Percentiles rank a stretch among this genome's conserved stretches.
Evolutionary conservation across 257 asterid genomes (phyloP).

Genomic region (Nicotiana noctiflora): DNA sequence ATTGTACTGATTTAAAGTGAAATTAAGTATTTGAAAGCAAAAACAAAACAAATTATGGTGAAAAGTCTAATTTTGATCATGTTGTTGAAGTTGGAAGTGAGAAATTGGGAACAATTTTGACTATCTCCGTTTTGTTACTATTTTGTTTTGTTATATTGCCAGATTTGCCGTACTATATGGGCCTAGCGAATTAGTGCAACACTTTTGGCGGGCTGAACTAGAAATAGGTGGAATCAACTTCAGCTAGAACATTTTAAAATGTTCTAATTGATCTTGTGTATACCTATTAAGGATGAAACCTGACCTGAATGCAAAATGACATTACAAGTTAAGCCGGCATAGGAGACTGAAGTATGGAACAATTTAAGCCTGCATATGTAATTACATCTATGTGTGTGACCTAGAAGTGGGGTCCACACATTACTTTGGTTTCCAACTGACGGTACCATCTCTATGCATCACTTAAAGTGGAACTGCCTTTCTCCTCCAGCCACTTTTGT

Average conservation of each 20-base stretch:
- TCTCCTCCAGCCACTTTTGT: neutral
- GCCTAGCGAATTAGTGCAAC: neutral
- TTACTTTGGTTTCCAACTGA: neutral
- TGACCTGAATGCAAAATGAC: neutral
- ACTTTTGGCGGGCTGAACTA: neutral
- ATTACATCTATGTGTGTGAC: neutral
- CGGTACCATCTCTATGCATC: neutral
- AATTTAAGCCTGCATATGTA: neutral
- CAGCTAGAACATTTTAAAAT: slow-evolving; percentile 4
- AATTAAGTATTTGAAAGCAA: neutral
- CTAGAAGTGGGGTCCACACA: neutral
- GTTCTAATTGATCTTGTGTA: neutral
- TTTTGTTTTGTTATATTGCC: neutral
- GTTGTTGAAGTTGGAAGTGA: neutral
- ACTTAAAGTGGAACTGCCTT: neutral
- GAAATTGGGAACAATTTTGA: neutral
- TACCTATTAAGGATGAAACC: too few relatives aligned
- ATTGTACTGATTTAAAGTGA: neutral
- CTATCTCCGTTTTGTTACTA: neutral
- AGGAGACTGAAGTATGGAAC: neutral
- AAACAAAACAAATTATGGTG: neutral
- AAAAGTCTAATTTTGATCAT: neutral
- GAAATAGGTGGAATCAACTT: neutral
- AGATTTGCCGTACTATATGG: neutral
- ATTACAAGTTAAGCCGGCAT: neutral